Conservation (phyloP, 257 asterid genomes). For the Vinca minor region DNA sequence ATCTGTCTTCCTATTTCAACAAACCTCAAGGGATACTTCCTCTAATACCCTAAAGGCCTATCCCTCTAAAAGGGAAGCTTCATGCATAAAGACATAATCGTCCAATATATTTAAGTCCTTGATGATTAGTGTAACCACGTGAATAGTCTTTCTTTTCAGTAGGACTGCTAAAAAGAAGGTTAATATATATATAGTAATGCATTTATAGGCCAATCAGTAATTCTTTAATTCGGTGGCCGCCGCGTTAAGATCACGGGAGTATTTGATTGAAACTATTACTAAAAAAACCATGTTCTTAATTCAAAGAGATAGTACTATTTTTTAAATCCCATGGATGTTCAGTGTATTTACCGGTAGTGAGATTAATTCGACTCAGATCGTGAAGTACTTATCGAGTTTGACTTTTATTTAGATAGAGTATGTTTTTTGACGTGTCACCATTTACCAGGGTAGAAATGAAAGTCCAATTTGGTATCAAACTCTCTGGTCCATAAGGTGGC, state of each 20-base stretch:
- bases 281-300: neutral
- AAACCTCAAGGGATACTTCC: neutral
- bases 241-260: conserved; percentile 17
- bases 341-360: no score
- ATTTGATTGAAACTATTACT: conserved; percentile 11
- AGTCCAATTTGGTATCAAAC: neutral
- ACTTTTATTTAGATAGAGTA: no score
- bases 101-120: neutral
- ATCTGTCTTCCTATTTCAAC: neutral
- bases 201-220: neutral
- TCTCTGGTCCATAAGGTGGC: neutral
- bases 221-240: conserved; percentile 6
- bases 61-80: conserved; percentile 2
- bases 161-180: neutral
- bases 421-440: no score
- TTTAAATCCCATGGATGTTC: neutral
- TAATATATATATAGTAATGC: neutral
- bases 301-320: neutral
- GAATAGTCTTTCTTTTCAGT: neutral
- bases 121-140: conserved; percentile 6
- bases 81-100: neutral
- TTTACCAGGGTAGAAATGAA: no score
- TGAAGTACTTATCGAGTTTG: neutral
- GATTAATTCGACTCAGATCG: no score
- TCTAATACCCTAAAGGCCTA: neutral